Percentiles rank a stretch among this genome's conserved stretches.
Conservation (phyloP, 495 filamentous ascomycete genomes). For the Hypoxylon subgilvum region DNA sequence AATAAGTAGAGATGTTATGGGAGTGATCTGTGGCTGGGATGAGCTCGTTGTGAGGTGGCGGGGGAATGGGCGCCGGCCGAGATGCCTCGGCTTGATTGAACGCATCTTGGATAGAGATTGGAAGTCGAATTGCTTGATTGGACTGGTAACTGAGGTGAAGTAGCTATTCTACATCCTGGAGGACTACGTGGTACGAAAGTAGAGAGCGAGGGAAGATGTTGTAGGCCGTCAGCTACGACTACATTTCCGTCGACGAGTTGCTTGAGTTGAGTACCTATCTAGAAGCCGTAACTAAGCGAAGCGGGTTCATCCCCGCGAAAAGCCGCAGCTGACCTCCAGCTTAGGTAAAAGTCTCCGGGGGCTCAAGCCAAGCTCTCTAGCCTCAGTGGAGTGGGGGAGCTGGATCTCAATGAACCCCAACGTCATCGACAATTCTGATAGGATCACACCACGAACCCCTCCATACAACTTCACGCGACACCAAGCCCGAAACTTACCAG, state of each 20-base stretch:
- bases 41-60: constrained; percentile 39
- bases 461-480: constrained; percentile 21
- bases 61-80: constrained; percentile 29
- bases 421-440: constrained; percentile 10
- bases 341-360: not conserved
- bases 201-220: not conserved
- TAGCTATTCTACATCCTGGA: not conserved
- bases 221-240: not conserved
- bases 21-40: constrained; percentile 43
- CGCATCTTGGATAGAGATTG: constrained; percentile 30
- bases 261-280: too few relatives aligned
- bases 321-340: constrained; percentile 13
- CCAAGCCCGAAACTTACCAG: not conserved
- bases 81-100: constrained; percentile 39
- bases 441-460: not conserved
- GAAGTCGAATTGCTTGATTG: not conserved
- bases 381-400: constrained; percentile 15
- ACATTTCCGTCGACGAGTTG: not conserved
- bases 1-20: constrained; percentile 87
- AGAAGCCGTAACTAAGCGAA: constrained; percentile 33
- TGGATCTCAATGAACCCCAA: constrained; percentile 1
- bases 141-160: not conserved
- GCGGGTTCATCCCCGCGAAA: constrained; percentile 26
- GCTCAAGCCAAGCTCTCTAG: constrained; percentile 19
- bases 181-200: not conserved